Evolutionary conservation across 2,329 filamentous ascomycete genomes (phyloP), one percentile per base, ranked within the genome.

Genomic region (Xylariaceae sp.): DNA sequence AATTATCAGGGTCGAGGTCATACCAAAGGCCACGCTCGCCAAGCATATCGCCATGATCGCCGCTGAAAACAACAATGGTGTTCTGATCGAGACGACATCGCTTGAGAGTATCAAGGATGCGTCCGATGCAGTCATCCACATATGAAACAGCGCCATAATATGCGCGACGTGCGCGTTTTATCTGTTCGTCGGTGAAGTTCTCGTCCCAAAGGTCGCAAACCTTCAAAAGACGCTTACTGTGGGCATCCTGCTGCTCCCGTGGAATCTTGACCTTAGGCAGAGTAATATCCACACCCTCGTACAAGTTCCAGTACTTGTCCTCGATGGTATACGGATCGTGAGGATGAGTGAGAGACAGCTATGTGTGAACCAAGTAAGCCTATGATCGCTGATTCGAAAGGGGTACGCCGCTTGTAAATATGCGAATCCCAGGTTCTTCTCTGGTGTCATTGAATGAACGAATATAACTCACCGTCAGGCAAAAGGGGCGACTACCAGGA

Each of bases 311-410:
- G 76, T 90, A 96, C 74, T 96, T 90, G 71, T 90, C 84, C 66
- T 92, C 90, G 73, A 97, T 97, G 59, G 91, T 93, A 75, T 97
- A 97, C 0, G 92, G 92, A 70, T 97, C 92, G 73, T 97, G 92
- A 13, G 92, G 92, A 73, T 97, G 92, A 5, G 92, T 97, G 68
- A 97, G 86, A 23, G 92, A 96, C 7, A 96, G 88, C 67, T 81
- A 18, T 57, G 44, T 10, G 45, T 8, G 15, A 44, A 58, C 8
- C 3, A 34, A 48, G 56, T 63, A 11, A 62, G 58, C 42, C 37
- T 18, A 23, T 10, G 17, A 53, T 34, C 18, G 18, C 55, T n/a
- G 18, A 34, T 51, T 51, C 42, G 23, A 30, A 30, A 35, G n/a
- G 8, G 37, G 13, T 15, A 3, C 13, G 39, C 13, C 6, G 34